These are phyloP conservation scores for Echinosophora koreensis DNA, from an alignment of 306 rosid genomes.

Conservation along the genomic window DNA sequence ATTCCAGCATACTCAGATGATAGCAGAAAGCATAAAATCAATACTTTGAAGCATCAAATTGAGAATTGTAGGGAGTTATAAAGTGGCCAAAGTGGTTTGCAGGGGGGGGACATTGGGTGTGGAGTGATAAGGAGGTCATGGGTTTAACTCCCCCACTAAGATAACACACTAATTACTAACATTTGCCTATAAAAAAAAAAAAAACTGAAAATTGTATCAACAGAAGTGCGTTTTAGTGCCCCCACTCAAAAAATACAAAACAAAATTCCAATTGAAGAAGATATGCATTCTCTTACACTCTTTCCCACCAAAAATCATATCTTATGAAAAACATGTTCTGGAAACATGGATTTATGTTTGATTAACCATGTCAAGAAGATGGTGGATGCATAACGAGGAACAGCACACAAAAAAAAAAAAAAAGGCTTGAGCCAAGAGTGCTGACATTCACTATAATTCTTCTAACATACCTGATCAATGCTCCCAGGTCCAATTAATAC, in stretches of 20 bases:
- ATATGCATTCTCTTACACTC: neutral
- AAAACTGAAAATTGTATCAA: no score
- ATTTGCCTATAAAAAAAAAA: no score
- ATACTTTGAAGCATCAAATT: conserved; percentile 8
- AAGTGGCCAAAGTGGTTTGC: no score
- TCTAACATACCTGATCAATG: conserved; percentile 70
- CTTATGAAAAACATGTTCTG: conserved; percentile 4
- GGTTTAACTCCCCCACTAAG: no score
- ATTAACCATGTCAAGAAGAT: conserved; percentile 26
- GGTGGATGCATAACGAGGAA: conserved; percentile 18
- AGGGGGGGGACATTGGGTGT: no score
- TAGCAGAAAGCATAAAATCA: conserved; percentile 25
- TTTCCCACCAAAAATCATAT: neutral
- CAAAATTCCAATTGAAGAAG: neutral
- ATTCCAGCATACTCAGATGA: conserved; percentile 5
- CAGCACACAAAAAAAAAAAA: conserved; percentile 4
- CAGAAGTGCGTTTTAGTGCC: neutral
- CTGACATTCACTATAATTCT: neutral
- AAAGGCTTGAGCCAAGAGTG: neutral
- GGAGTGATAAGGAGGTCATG: no score
- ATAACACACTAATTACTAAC: no score
- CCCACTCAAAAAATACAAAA: neutral
- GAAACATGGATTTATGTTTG: neutral
- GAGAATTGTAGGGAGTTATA: no score
- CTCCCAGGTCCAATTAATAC: conserved; percentile 95